Evolutionary conservation across 768 basidiomycete species (phyloP).

Genomic region (Lanmaoa rubissima): DNA sequence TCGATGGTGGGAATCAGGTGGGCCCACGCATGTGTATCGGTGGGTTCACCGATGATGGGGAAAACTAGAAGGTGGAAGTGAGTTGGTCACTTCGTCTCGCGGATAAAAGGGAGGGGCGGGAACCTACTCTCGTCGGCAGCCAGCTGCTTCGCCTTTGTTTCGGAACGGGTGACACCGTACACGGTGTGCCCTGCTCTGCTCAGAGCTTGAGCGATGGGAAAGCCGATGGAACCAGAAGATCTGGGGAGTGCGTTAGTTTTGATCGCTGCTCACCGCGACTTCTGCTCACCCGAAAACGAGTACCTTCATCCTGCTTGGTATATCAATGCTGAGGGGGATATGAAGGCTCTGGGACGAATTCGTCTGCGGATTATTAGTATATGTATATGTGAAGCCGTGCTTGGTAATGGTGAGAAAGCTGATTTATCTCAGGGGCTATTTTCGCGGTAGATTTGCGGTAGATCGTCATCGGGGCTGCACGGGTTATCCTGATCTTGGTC

Average conservation of each 20-base stretch:
- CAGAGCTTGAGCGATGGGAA: conserved; percentile 34
- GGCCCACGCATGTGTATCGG: conserved; percentile 12
- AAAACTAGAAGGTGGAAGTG: conserved; percentile 15
- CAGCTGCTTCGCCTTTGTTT: conserved; percentile 20
- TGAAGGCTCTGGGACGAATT: neutral
- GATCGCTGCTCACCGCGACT: neutral
- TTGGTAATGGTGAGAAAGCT: neutral
- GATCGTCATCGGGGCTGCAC: too few relatives aligned
- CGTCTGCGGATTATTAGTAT: neutral
- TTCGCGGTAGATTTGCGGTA: too few relatives aligned
- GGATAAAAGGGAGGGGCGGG: too few relatives aligned
- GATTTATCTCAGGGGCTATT: too few relatives aligned
- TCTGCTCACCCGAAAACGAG: conserved; percentile 16
- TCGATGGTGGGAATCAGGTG: conserved; percentile 19
- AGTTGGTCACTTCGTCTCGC: neutral
- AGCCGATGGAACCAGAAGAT: conserved; percentile 33
- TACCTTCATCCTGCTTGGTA: conserved; percentile 11
- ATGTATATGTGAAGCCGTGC: neutral
- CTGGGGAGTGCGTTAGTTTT: conserved; percentile 7
- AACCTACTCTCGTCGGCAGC: conserved; percentile 25
- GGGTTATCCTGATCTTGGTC: too few relatives aligned
- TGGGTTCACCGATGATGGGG: conserved; percentile 24
- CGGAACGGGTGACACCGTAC: conserved; percentile 34
- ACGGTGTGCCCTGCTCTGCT: conserved; percentile 35
- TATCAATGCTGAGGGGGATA: neutral